Base-by-base conservation (phyloP, 1,284 basidiomycete species). In the Pseudozyma hubeiensis region DNA sequence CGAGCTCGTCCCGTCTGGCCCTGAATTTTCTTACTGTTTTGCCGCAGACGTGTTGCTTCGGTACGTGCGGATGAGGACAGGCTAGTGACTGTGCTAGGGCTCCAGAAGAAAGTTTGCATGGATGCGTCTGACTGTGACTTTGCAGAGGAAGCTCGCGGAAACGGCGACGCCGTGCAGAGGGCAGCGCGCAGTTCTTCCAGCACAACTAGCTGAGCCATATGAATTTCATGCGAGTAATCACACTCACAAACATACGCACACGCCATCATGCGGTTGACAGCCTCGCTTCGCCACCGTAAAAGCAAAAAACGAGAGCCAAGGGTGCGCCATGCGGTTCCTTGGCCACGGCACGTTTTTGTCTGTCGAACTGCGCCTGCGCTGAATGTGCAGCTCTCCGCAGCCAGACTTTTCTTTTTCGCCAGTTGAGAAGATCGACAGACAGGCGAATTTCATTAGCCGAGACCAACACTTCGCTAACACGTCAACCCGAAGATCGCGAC, bases 381-480 rank as follows among this genome's bases (percentile, higher is more conserved):
- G 24, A 24, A 24, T 24, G 24, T 48, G 47, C 48, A 29, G 31
- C 35, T 39, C 35, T 50, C 19, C 17, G 49, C 34, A 37, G 34
- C 35, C 9, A 14, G 9, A 30, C 16, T 8, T 50, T 40, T 41
- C 16, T 16, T 41, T 19, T 30, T 31, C 33, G 16, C n/a, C 39
- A 7, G 16, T 43, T 30, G 29, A 52, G 50, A 41, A 41, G 39
- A 52, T 52, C 39, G 50, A 35, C 50, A 33, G n/a, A 39, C 24
- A 35, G 33, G 50, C 50, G 50, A 52, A 19, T n/a, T 41, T 41
- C 40, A 13, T 41, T 43, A 52, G 33, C 44, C 64, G 64, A 67
- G 64, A 61, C 58, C 64, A 67, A 62, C 64, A 61, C 58, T 48
- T 40, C 39, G 48, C 53, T 60, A 40, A 34, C 41, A 46, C n/a